Conservation (phyloP, 2,329 filamentous ascomycete species). For the Davidsoniella eucalypti region DNA sequence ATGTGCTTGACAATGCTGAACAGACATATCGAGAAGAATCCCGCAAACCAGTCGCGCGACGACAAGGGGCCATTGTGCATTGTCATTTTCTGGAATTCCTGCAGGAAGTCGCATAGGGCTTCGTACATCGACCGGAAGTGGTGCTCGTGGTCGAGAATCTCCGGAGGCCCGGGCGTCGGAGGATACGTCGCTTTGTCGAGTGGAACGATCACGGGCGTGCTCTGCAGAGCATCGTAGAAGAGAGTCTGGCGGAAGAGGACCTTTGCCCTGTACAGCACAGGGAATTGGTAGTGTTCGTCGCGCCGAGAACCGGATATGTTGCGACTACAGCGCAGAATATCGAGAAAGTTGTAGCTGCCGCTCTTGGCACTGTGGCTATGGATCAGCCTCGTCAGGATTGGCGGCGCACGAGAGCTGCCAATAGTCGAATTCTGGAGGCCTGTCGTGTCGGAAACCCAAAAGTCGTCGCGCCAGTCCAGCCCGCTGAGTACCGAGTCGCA, state of each 20-base stretch:
- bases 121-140: constrained; percentile 32
- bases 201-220: constrained; percentile 26
- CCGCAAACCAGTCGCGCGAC: constrained; percentile 31
- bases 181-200: constrained; percentile 18
- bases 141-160: constrained; percentile 31
- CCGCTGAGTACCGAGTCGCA: constrained; percentile 27
- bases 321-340: constrained; percentile 34
- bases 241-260: constrained; percentile 36
- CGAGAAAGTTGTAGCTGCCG: constrained; percentile 34
- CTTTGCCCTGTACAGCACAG: constrained; percentile 37
- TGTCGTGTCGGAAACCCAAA: constrained; percentile 31
- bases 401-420: constrained; percentile 23
- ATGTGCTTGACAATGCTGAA: constrained; percentile 39
- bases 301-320: constrained; percentile 31
- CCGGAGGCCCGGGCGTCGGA: constrained; percentile 17
- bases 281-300: constrained; percentile 31
- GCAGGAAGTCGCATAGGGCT: constrained; percentile 34
- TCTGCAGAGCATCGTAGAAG: constrained; percentile 36
- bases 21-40: constrained; percentile 40
- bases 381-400: constrained; percentile 32
- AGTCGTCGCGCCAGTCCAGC: constrained; percentile 37
- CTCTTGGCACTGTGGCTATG: constrained; percentile 34
- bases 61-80: constrained; percentile 23
- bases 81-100: constrained; percentile 32
- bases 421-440: too few species aligned